phyloP scores from a whole-genome alignment of 495 filamentous ascomycete species.

The Aspergillus carlsbadensis region DNA sequence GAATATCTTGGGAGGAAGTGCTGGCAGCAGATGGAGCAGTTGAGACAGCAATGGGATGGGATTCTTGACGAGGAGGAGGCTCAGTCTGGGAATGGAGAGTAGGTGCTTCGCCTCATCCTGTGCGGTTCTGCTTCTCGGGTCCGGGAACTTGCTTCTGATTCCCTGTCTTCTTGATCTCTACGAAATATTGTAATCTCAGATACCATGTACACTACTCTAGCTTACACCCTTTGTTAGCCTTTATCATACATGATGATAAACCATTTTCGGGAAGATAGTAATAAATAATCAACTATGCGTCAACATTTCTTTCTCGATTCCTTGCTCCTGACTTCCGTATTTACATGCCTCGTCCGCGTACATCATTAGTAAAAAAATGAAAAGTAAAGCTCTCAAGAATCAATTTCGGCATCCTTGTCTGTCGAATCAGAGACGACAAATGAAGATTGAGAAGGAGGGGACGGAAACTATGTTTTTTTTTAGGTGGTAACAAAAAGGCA shows the following conservation, averaged over 20 bases:
- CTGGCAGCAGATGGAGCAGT: conserved; percentile 83
- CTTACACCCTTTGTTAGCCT: too few species aligned
- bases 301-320: conserved; percentile 13
- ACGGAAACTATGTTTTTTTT: too few species aligned
- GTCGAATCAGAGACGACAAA: conserved; percentile 9
- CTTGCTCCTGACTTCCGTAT: conserved; percentile 27
- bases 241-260: not conserved
- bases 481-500: too few species aligned
- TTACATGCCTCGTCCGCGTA: conserved; percentile 39
- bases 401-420: conserved; percentile 13
- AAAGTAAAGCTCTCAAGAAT: conserved; percentile 15
- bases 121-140: not conserved
- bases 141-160: not conserved
- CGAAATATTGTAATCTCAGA: not conserved
- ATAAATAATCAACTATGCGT: not conserved
- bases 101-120: not conserved
- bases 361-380: conserved; percentile 35
- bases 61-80: conserved; percentile 49
- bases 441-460: not conserved
- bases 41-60: conserved; percentile 76
- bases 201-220: not conserved
- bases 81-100: not conserved
- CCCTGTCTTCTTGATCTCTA: not conserved
- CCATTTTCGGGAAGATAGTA: not conserved
- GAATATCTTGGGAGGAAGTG: conserved; percentile 68